These are phyloP conservation scores for Talaromyces funiculosus DNA, from an alignment of 2,329 filamentous ascomycete species.

Conservation along the genomic window DNA sequence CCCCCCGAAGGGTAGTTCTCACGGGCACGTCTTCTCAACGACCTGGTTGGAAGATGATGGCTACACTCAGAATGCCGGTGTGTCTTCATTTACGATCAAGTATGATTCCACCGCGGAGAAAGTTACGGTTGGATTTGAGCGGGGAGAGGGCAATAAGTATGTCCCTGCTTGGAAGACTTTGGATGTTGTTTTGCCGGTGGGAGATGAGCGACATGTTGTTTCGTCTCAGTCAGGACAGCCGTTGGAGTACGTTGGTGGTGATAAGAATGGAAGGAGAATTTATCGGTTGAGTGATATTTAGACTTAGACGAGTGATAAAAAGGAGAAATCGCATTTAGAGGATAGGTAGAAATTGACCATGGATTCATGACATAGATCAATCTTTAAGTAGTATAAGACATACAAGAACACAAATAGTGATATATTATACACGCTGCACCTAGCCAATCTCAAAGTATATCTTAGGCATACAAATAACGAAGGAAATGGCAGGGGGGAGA, in stretches of 20 bases:
- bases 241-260: conserved; percentile 25
- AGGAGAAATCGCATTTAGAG: background rate
- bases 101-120: conserved; percentile 43
- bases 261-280: conserved; percentile 24
- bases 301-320: background rate
- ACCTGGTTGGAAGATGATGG: conserved; percentile 57
- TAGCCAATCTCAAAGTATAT: background rate
- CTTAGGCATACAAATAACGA: background rate
- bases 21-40: conserved; percentile 34
- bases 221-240: conserved; percentile 25
- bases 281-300: conserved; percentile 22
- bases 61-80: conserved; percentile 40
- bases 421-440: conserved; percentile 26
- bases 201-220: conserved; percentile 42
- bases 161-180: conserved; percentile 47
- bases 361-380: no score
- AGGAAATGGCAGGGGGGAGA: background rate
- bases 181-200: conserved; percentile 47
- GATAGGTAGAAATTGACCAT: no score
- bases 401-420: background rate
- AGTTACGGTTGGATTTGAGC: conserved; percentile 40
- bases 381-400: no score
- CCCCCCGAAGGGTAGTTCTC: conserved; percentile 42
- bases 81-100: conserved; percentile 40
- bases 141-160: conserved; percentile 39